A percentile compares a stretch with the other conserved stretches of the same genome.
Conservation (phyloP, 495 filamentous ascomycete species). For the Recurvomyces mirabilis region DNA sequence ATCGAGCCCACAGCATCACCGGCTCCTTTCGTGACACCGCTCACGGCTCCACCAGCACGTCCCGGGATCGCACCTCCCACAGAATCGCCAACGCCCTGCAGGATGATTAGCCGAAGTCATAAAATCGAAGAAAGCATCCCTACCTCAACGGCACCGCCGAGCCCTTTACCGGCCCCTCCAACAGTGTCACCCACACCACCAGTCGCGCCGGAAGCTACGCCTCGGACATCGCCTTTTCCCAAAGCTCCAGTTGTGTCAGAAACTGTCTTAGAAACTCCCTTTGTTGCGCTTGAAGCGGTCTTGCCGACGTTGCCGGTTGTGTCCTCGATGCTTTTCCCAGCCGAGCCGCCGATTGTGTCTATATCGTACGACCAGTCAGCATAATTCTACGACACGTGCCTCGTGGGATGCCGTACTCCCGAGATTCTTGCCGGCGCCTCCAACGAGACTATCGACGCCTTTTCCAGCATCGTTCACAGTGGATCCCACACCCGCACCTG, state of each 20-base stretch:
- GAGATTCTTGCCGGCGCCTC: slow-evolving; percentile 18
- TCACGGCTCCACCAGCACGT: slow-evolving; percentile 13
- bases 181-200: slow-evolving; percentile 10
- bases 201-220: slow-evolving; percentile 16
- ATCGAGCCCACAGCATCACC: slow-evolving; percentile 13
- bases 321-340: slow-evolving; percentile 4
- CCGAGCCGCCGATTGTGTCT: slow-evolving; percentile 15
- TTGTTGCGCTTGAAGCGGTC: slow-evolving; percentile 10
- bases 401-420: no score
- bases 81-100: slow-evolving; percentile 7
- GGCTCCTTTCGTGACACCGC: slow-evolving; percentile 18
- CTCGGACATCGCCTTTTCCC: slow-evolving; percentile 19
- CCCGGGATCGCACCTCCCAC: slow-evolving; percentile 7
- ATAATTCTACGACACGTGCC: no score
- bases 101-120: not conserved
- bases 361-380: not conserved
- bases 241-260: slow-evolving; percentile 19
- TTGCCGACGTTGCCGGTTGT: slow-evolving; percentile 14
- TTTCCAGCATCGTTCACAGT: slow-evolving; percentile 18
- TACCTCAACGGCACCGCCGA: no score
- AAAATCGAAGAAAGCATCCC: no score
- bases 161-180: no score
- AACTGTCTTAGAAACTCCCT: slow-evolving; percentile 18
- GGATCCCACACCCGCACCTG: slow-evolving; percentile 10
- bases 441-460: slow-evolving; percentile 11